Conservation (phyloP, 495 filamentous ascomycete species). For the Tetracladium setigerum region DNA sequence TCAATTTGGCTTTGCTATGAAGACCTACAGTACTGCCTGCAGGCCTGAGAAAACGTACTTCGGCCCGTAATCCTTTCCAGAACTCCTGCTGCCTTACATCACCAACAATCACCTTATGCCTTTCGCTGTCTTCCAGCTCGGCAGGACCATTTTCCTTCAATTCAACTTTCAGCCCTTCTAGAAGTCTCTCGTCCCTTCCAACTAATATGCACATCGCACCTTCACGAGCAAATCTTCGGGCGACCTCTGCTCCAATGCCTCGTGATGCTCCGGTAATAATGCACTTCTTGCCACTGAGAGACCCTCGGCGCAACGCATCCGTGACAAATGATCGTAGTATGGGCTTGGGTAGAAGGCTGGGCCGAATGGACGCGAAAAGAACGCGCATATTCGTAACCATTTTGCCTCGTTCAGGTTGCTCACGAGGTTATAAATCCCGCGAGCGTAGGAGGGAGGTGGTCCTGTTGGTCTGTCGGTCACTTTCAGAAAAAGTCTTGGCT, state of each 20-base stretch:
- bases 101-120: conserved; percentile 32
- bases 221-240: conserved; percentile 54
- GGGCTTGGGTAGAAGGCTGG: too few species aligned
- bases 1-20: neutral
- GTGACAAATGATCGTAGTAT: too few species aligned
- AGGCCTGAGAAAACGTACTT: neutral
- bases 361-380: too few species aligned
- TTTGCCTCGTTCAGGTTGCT: too few species aligned
- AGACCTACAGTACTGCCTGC: neutral
- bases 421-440: too few species aligned
- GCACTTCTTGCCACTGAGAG: conserved; percentile 30
- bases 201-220: conserved; percentile 52
- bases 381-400: too few species aligned
- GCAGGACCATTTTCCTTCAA: conserved; percentile 7
- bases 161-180: conserved; percentile 30
- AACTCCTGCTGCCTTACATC: conserved; percentile 36
- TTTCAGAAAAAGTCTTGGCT: too few species aligned
- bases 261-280: conserved; percentile 58
- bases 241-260: conserved; percentile 63
- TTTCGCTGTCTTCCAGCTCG: conserved; percentile 8
- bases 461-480: too few species aligned
- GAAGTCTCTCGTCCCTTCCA: conserved; percentile 33
- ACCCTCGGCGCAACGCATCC: neutral
- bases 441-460: too few species aligned
- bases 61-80: conserved; percentile 34